Evolutionary conservation across 2,329 filamentous ascomycete species (phyloP).

Genomic region (Hypoxylon sp.): DNA sequence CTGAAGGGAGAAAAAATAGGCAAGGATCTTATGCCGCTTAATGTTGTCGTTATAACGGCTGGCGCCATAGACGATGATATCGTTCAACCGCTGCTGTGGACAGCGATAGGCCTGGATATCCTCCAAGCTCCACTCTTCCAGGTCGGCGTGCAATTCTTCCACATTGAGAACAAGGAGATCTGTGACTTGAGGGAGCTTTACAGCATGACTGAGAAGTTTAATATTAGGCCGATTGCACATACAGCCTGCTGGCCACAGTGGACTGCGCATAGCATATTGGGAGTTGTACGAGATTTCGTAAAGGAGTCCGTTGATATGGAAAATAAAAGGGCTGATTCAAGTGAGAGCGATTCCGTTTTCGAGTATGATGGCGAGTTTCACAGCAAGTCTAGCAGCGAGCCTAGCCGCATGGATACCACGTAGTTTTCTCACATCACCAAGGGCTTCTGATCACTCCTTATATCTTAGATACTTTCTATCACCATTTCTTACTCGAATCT

Average conservation of each 20-base stretch:
- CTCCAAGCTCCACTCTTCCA: conserved; percentile 75
- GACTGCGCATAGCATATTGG: conserved; percentile 73
- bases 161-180: conserved; percentile 73
- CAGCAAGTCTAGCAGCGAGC: neutral
- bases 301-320: conserved; percentile 46
- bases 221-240: conserved; percentile 79
- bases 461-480: neutral
- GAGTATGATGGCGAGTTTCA: neutral
- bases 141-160: conserved; percentile 82
- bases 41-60: conserved; percentile 82
- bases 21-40: conserved; percentile 65
- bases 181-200: conserved; percentile 75
- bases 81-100: conserved; percentile 71
- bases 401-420: too few species aligned
- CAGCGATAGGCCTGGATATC: conserved; percentile 73
- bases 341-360: neutral
- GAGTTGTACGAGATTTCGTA: conserved; percentile 75
- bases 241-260: conserved; percentile 75
- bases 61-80: conserved; percentile 75
- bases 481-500: neutral
- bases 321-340: neutral
- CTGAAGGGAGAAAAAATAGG: neutral
- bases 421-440: neutral
- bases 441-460: neutral
- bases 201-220: conserved; percentile 63